Percentiles rank a stretch among this genome's conserved stretches.
Conservation (phyloP, 2,329 filamentous ascomycete species). For the Aureobasidium zeae region DNA sequence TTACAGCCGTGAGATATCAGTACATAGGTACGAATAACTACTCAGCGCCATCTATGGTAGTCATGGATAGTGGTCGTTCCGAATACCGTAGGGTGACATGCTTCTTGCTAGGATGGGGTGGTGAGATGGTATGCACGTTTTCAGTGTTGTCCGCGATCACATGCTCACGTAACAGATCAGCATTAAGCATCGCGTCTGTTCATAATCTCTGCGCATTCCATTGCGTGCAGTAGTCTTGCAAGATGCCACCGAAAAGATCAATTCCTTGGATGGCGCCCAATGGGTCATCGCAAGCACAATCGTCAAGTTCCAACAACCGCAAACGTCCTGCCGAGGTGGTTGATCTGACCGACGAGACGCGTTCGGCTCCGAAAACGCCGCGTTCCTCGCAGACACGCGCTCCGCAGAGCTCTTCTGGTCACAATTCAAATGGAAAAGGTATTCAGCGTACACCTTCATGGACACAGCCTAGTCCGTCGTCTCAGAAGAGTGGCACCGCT, state of each 20-base stretch:
- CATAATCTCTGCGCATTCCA: not conserved
- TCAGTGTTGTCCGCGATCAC: conserved; percentile 22
- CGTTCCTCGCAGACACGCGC: not conserved
- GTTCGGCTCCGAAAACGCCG: conserved; percentile 7
- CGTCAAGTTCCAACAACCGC: conserved; percentile 5
- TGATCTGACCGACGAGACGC: conserved; percentile 12
- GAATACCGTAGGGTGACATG: too few species aligned
- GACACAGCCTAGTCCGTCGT: conserved; percentile 5
- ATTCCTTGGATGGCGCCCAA: conserved; percentile 10
- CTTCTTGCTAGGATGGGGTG: too few species aligned
- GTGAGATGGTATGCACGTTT: too few species aligned
- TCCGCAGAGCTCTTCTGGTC: conserved; percentile 4
- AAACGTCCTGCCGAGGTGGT: conserved; percentile 10
- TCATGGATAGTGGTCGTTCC: too few species aligned
- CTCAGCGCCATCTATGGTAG: too few species aligned
- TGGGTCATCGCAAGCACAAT: not conserved
- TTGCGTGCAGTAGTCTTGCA: not conserved
- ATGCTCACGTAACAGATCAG: too few species aligned
- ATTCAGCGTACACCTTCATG: conserved; percentile 4
- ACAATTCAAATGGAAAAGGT: not conserved
- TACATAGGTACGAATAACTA: too few species aligned
- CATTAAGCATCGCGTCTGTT: too few species aligned
- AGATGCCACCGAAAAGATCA: conserved; percentile 12
- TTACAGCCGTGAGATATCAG: too few species aligned
- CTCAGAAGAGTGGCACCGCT: not conserved